Evolutionary conservation across 2,329 filamentous ascomycete genomes (phyloP).

Genomic region (Fusarium staphyleae): DNA sequence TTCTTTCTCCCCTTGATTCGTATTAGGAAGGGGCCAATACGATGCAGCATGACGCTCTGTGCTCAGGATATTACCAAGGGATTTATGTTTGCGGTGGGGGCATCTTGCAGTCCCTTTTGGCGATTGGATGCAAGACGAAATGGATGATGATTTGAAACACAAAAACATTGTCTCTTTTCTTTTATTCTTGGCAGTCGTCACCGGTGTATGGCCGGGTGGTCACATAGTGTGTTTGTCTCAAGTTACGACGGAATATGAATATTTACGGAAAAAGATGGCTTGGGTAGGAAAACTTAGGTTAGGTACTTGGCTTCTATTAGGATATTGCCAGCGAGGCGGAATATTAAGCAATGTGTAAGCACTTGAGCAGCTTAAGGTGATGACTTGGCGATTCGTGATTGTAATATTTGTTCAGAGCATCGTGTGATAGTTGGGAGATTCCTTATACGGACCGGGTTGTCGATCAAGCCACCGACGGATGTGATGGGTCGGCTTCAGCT

Average conservation of each 20-base stretch:
- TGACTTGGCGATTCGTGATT: neutral
- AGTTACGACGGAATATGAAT: constrained; percentile 26
- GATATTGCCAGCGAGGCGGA: constrained; percentile 8
- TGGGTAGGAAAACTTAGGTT: constrained; percentile 5
- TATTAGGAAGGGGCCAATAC: neutral
- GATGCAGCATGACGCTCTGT: constrained; percentile 6
- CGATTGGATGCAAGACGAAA: constrained; percentile 1
- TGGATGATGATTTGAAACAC: constrained; percentile 1
- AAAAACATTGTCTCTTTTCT: constrained; percentile 9
- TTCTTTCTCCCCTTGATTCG: constrained; percentile 9
- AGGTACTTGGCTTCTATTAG: constrained; percentile 6
- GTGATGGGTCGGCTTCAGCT: no score
- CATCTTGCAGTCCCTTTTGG: neutral
- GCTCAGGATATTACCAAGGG: constrained; percentile 1
- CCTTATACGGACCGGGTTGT: no score
- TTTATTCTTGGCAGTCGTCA: constrained; percentile 2
- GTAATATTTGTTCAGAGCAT: neutral
- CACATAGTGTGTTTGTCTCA: constrained; percentile 1
- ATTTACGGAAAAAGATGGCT: constrained; percentile 22
- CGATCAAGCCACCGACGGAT: no score
- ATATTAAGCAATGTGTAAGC: constrained; percentile 9
- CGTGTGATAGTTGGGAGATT: no score
- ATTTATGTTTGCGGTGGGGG: constrained; percentile 4
- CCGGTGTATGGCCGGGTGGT: neutral
- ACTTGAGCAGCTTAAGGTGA: neutral